A percentile compares a stretch with the other conserved stretches of the same genome.
These are phyloP conservation scores for Endoconidiophora laricicola DNA, from an alignment of 2,329 filamentous ascomycete genomes.

Conservation along the genomic window DNA sequence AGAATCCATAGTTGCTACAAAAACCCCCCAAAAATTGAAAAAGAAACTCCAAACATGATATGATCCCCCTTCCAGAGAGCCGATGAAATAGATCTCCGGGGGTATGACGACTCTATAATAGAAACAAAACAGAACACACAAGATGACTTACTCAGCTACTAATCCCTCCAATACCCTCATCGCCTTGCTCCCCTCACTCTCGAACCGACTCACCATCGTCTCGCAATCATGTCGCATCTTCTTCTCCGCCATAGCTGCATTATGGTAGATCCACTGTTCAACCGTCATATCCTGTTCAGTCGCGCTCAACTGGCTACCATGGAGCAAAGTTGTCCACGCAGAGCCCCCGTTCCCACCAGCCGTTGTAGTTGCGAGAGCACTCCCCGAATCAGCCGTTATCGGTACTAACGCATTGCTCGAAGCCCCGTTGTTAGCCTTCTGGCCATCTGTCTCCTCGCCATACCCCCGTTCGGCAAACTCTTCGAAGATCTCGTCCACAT, in stretches of 20 bases:
- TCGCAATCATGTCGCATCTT: slow-evolving; percentile 70
- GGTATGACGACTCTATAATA: no score
- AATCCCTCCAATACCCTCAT: slow-evolving; percentile 63
- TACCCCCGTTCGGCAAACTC: slow-evolving; percentile 16
- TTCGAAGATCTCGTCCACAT: slow-evolving; percentile 57
- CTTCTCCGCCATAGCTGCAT: slow-evolving; percentile 65
- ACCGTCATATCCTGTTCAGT: slow-evolving; percentile 82
- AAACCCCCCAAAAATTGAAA: no score
- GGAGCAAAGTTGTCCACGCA: slow-evolving; percentile 30
- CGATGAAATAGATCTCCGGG: no score
- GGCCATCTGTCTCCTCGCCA: neutral
- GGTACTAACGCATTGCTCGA: neutral
- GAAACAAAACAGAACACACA: no score
- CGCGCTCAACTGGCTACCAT: slow-evolving; percentile 46
- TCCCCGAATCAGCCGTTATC: neutral
- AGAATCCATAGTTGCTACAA: no score
- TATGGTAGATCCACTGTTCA: slow-evolving; percentile 77
- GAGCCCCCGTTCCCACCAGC: slow-evolving; percentile 32
- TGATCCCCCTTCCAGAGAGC: no score
- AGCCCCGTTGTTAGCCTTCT: neutral
- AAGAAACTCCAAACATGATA: no score
- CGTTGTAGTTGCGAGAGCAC: slow-evolving; percentile 19
- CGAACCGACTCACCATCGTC: slow-evolving; percentile 64
- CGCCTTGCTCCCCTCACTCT: slow-evolving; percentile 64
- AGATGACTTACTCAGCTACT: slow-evolving; percentile 26